Evolutionary conservation across 2,329 filamentous ascomycete species (phyloP).

Genomic region (Verticillium longisporum): DNA sequence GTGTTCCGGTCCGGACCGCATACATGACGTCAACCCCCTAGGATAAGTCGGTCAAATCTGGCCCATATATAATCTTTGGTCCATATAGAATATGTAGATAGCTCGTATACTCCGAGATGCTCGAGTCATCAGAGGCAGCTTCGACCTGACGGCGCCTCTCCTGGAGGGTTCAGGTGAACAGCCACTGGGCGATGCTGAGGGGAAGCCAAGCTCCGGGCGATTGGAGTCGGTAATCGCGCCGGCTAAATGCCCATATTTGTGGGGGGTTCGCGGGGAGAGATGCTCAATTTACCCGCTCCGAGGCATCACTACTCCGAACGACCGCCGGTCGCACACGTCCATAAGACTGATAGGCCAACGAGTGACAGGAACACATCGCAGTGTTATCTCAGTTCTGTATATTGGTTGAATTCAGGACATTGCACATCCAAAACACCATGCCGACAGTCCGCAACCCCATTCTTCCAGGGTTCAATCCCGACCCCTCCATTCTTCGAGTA

Average conservation of each 20-base stretch:
- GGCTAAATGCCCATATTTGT: background rate
- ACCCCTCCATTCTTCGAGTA: slow-evolving; percentile 46
- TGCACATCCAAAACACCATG: slow-evolving; percentile 26
- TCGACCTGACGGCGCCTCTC: too few species aligned
- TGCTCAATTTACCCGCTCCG: background rate
- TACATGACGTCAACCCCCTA: too few species aligned
- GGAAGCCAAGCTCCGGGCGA: background rate
- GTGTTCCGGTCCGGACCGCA: too few species aligned
- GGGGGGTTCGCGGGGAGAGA: background rate
- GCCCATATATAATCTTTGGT: too few species aligned
- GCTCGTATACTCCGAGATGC: too few species aligned
- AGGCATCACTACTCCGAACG: background rate
- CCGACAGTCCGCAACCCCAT: slow-evolving; percentile 45
- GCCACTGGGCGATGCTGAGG: background rate
- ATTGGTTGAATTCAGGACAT: too few species aligned
- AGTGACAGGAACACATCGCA: too few species aligned
- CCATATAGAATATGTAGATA: too few species aligned
- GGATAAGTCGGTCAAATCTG: too few species aligned
- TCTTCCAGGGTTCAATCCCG: slow-evolving; percentile 49
- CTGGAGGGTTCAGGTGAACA: background rate
- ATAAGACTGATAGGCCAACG: background rate
- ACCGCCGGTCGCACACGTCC: background rate
- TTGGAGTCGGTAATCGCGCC: background rate
- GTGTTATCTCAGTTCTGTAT: too few species aligned
- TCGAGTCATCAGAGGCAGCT: too few species aligned